These are phyloP conservation scores for Hymenoscyphus infarciens DNA, from an alignment of 2,329 filamentous ascomycete species.

Conservation along the genomic window DNA sequence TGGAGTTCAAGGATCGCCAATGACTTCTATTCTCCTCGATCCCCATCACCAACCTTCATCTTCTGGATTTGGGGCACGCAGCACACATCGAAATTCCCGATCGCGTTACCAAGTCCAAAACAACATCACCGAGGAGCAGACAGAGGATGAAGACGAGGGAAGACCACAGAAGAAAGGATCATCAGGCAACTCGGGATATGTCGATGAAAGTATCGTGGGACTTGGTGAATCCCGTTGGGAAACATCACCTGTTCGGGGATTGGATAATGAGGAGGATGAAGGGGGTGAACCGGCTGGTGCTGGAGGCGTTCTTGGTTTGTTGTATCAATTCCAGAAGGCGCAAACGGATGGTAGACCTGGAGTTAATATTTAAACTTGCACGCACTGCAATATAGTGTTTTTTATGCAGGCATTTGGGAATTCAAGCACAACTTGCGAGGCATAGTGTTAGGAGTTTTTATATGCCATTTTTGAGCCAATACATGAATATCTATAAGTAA, in stretches of 20 bases:
- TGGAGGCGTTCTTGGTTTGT: slow-evolving; percentile 59
- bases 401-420: no score
- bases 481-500: no score
- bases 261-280: slow-evolving; percentile 42
- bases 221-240: slow-evolving; percentile 45
- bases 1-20: slow-evolving; percentile 44
- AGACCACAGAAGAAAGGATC: slow-evolving; percentile 23
- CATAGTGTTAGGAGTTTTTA: no score
- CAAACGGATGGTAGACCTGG: slow-evolving; percentile 47
- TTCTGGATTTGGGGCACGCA: slow-evolving; percentile 43
- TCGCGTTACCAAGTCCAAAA: slow-evolving; percentile 44
- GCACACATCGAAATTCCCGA: slow-evolving; percentile 45
- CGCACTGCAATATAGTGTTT: no score
- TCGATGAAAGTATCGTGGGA: slow-evolving; percentile 30
- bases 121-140: slow-evolving; percentile 54
- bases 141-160: slow-evolving; percentile 44
- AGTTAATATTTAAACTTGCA: slow-evolving; percentile 34
- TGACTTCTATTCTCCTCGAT: slow-evolving; percentile 71
- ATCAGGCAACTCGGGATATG: slow-evolving; percentile 31
- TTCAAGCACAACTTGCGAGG: no score
- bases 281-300: slow-evolving; percentile 45
- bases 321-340: slow-evolving; percentile 65
- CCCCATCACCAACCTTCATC: slow-evolving; percentile 68
- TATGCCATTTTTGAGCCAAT: no score
- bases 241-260: slow-evolving; percentile 36